Evolutionary conservation across 345 rosid genomes (phyloP).

Genomic region (Balakata baccata): DNA sequence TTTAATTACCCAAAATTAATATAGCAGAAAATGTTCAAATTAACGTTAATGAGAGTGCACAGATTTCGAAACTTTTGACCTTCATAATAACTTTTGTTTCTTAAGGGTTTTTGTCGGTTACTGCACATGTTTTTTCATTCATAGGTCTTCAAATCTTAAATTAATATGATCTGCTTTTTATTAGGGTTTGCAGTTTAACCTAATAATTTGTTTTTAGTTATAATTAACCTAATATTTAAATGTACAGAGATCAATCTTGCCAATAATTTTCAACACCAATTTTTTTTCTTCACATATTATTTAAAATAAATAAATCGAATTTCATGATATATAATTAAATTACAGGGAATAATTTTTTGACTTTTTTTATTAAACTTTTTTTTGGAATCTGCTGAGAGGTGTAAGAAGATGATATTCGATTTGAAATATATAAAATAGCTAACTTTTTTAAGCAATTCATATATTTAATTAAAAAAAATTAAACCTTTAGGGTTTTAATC

Average conservation of each 20-base stretch:
- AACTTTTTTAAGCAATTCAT: not conserved
- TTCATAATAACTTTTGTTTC: not conserved
- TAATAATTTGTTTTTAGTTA: not conserved
- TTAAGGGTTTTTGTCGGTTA: conserved; percentile 6
- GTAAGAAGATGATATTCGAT: not conserved
- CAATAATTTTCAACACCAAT: not conserved
- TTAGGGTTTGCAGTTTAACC: not conserved
- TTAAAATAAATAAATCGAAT: not conserved
- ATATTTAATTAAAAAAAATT: not conserved
- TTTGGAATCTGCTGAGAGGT: not conserved
- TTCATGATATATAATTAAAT: not conserved
- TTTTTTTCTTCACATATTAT: not conserved
- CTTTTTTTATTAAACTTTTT: not conserved
- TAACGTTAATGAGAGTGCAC: not conserved
- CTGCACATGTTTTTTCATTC: conserved; percentile 5
- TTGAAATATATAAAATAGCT: not conserved
- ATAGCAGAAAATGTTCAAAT: not conserved
- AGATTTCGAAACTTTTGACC: not conserved
- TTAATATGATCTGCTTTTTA: not conserved
- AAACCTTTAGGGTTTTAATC: not conserved
- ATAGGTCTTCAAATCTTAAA: not conserved
- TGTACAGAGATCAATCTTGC: not conserved
- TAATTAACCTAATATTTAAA: not conserved
- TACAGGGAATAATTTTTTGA: not conserved
- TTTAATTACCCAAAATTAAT: not conserved